Evolutionary conservation across 2,329 filamentous ascomycete species (phyloP), one percentile per base, ranked within the genome.

Genomic region (Pezicula rhizophila): DNA sequence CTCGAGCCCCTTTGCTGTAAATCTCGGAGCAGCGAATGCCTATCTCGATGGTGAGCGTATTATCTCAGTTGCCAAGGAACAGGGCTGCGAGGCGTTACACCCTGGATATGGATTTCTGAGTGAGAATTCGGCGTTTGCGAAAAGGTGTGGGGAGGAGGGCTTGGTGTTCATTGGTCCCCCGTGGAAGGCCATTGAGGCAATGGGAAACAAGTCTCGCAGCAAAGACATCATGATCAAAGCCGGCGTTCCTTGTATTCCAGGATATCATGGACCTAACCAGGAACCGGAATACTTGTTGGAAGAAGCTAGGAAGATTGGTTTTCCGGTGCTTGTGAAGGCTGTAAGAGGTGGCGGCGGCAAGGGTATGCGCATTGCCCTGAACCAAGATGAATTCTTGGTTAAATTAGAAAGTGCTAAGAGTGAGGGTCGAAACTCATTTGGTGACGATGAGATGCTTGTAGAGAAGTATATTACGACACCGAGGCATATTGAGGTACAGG

Each of bases 201-300:
- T 96, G 91, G 91, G 91, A 44, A 89, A 95, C 71, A 96, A 96
- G 72, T 90, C 85, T 48, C 78, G 87, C 51, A 93, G 88, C 46
- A 99, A 99, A 68, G 87, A 96, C 65, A 96, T 99, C 64, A 97
- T 99, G 93, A 89, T 81, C 31, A 82, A 82, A 4, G 92, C 93
- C n/a, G 89, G 90, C 8, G 93, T 99, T 3, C 91, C 91, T 4
- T 97, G 93, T 62, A 93, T 99, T 43, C 93, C 93, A 0, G 93
- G 93, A 1, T 99, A 99, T 62, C 93, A 97, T 65, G 93, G 93
- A 15, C 62, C 76, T 1, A 88, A 96, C 46, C 93, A 99, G 70
- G 81, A 85, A 43, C 74, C 78, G 42, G 66, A 71, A 48, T 68
- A 79, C 56, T 66, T 85, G 23, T 64, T 89, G 48, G 70, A 74